Evolutionary conservation across 371 early-diverging fungal genomes (phyloP).

Genomic region (Dipsacomyces acuminosporus): DNA sequence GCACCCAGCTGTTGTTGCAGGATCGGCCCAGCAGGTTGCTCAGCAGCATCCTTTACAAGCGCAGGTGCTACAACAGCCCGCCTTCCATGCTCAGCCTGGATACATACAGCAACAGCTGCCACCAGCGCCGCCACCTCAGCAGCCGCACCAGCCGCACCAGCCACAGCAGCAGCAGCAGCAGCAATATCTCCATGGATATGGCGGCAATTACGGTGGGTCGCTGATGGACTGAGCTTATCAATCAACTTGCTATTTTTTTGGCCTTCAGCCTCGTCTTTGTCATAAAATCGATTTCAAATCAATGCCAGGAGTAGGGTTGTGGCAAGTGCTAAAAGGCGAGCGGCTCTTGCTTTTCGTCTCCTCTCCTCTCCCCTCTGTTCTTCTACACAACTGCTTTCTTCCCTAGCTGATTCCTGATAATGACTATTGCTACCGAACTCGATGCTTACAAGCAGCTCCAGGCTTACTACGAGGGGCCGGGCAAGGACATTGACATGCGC

Average conservation of each 20-base stretch:
- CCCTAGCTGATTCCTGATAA: no score
- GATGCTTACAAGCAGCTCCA: slow-evolving; percentile 79
- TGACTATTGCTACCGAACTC: slow-evolving; percentile 73
- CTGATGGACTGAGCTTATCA: slow-evolving; percentile 28
- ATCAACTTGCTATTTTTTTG: no score
- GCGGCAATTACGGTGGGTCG: slow-evolving; percentile 30
- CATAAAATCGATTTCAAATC: no score
- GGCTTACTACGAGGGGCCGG: slow-evolving; percentile 72
- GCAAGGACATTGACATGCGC: slow-evolving; percentile 69
- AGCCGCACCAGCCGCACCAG: slow-evolving; percentile 26
- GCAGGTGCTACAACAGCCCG: slow-evolving; percentile 12
- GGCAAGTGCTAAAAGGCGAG: no score
- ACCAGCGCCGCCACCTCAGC: slow-evolving; percentile 35
- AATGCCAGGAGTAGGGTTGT: no score
- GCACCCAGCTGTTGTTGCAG: not conserved
- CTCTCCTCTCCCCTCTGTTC: no score
- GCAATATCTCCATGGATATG: slow-evolving; percentile 40
- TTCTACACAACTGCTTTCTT: no score
- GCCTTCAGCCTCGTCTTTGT: no score
- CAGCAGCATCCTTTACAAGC: slow-evolving; percentile 10
- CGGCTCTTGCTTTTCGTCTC: no score
- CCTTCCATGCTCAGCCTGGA: slow-evolving; percentile 1
- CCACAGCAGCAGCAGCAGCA: slow-evolving; percentile 27
- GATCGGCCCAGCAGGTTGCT: slow-evolving; percentile 6
- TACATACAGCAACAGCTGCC: slow-evolving; percentile 16